A percentile compares a stretch with the other conserved stretches of the same genome.
Conservation (phyloP, 768 basidiomycete species). For the Auriscalpium microsporum region DNA sequence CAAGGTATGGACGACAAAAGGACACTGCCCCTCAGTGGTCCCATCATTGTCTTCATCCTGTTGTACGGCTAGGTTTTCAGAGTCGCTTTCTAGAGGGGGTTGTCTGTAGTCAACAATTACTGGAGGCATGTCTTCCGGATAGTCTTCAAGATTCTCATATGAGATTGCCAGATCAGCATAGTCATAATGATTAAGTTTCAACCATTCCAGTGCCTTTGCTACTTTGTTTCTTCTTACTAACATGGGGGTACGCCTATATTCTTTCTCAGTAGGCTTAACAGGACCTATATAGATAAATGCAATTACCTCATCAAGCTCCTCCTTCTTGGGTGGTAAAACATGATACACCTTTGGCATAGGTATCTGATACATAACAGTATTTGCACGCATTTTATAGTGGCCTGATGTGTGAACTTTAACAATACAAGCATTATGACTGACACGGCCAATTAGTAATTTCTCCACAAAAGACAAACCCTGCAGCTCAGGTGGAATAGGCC, state of each 20-base stretch:
- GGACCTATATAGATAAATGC: constrained; percentile 26
- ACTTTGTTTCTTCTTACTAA: constrained; percentile 7
- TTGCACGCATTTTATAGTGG: constrained; percentile 26
- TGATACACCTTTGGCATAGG: constrained; percentile 26
- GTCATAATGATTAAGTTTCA: too few relatives aligned
- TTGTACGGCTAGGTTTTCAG: constrained; percentile 13
- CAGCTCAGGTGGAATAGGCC: too few relatives aligned
- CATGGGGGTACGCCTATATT: constrained; percentile 18
- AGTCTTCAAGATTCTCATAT: constrained; percentile 7
- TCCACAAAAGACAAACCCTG: too few relatives aligned
- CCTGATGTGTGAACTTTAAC: constrained; percentile 4
- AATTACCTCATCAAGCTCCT: constrained; percentile 27
- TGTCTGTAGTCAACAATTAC: constrained; percentile 6
- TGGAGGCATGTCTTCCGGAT: constrained; percentile 18
- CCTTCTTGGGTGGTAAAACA: constrained; percentile 23
- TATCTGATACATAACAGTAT: constrained; percentile 24
- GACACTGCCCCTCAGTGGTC: constrained; percentile 23
- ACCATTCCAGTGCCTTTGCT: background rate
- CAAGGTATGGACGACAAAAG: constrained; percentile 32
- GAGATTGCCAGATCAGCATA: constrained; percentile 11
- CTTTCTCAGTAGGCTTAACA: constrained; percentile 18
- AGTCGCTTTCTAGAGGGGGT: background rate
- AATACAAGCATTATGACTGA: constrained; percentile 14
- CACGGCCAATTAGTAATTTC: constrained; percentile 3
- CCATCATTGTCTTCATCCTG: constrained; percentile 25